These are phyloP conservation scores for Hypoxylon cercidicola DNA, from an alignment of 495 filamentous ascomycete genomes.

Conservation along the genomic window DNA sequence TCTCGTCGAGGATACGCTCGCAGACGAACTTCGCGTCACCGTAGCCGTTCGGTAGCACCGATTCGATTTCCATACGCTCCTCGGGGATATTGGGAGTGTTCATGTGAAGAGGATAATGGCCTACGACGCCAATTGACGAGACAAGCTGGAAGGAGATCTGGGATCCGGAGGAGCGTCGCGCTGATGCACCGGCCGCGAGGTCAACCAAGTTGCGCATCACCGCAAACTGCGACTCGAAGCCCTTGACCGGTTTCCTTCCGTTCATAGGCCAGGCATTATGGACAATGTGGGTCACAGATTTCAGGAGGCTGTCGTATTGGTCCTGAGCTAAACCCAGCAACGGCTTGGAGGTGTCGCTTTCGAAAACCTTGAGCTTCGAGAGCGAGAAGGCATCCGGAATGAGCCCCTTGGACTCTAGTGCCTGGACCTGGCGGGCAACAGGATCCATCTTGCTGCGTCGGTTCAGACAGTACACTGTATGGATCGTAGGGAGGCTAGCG, in stretches of 20 bases:
- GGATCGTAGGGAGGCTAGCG: constrained; percentile 44
- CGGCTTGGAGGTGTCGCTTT: constrained; percentile 54
- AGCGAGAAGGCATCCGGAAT: constrained; percentile 33
- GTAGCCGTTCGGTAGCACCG: constrained; percentile 59
- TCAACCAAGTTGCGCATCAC: constrained; percentile 59
- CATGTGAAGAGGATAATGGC: constrained; percentile 50
- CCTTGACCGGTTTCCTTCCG: constrained; percentile 52
- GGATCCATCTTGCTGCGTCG: constrained; percentile 38
- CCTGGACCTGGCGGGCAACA: constrained; percentile 45
- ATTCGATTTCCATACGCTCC: constrained; percentile 45
- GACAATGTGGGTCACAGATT: constrained; percentile 63
- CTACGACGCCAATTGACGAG: constrained; percentile 65
- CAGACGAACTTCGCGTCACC: constrained; percentile 62
- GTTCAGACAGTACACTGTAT: constrained; percentile 57
- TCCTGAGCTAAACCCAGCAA: constrained; percentile 55
- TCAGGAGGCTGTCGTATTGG: constrained; percentile 51
- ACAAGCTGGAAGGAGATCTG: constrained; percentile 62
- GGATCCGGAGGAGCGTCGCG: constrained; percentile 11
- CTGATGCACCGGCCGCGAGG: constrained; percentile 52
- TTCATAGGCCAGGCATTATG: constrained; percentile 71
- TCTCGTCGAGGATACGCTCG: constrained; percentile 62
- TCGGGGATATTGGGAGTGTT: constrained; percentile 50
- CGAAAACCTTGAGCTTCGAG: constrained; percentile 51
- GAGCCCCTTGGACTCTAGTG: constrained; percentile 47
- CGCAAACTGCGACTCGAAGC: constrained; percentile 62